Evolutionary conservation across 148 eudicot genomes (phyloP).

Genomic region (Polygonum aviculare): DNA sequence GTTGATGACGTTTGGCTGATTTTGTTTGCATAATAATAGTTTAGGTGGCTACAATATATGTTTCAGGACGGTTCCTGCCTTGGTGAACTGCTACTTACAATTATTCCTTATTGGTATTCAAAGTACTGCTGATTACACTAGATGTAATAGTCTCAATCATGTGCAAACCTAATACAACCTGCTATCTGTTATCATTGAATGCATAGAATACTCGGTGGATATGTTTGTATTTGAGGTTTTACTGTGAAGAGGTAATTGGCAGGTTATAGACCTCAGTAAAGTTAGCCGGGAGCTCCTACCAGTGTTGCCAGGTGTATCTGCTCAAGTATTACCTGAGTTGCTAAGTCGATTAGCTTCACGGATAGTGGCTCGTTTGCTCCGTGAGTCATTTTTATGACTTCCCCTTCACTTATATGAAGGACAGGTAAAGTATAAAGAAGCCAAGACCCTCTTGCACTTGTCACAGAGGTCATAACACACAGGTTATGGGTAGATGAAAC

Average conservation of each 20-base stretch:
- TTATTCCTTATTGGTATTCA: too few species aligned
- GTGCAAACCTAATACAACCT: not conserved
- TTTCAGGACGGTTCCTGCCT: not conserved
- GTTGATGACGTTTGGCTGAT: not conserved
- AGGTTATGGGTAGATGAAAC: not conserved
- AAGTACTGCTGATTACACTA: not conserved
- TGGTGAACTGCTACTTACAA: too few species aligned
- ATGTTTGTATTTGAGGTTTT: not conserved
- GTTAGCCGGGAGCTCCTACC: slow-evolving; percentile 69
- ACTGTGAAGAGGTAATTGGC: slow-evolving; percentile 8
- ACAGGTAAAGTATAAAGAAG: not conserved
- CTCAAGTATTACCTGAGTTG: slow-evolving; percentile 71
- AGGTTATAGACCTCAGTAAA: slow-evolving; percentile 44
- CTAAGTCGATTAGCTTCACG: slow-evolving; percentile 63
- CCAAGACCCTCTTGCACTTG: not conserved
- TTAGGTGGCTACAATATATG: not conserved
- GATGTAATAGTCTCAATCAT: not conserved
- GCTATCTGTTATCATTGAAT: not conserved
- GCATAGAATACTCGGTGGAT: not conserved
- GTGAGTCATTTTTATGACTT: slow-evolving; percentile 43
- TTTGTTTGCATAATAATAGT: not conserved
- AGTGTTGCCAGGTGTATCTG: slow-evolving; percentile 70
- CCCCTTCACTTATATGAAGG: not conserved
- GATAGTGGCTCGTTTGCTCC: slow-evolving; percentile 65
- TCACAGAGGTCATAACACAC: not conserved